Conservation (phyloP, 257 asterid genomes). For the Misopates orontium region DNA sequence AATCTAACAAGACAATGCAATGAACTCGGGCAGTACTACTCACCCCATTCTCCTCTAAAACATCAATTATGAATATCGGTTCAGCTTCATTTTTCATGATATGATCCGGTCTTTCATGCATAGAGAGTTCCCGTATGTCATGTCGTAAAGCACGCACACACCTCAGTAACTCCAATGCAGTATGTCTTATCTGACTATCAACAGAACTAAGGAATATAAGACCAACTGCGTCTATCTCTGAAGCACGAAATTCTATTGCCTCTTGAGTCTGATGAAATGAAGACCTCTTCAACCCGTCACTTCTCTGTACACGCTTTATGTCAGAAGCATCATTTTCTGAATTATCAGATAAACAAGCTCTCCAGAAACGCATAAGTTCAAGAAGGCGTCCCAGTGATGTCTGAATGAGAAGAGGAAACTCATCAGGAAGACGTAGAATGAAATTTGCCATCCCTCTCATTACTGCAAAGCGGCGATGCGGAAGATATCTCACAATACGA, state of each 20-base stretch:
- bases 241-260: slow-evolving; percentile 82
- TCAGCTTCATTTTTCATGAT: slow-evolving; percentile 69
- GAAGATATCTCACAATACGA: slow-evolving; percentile 86
- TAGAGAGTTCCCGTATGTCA: slow-evolving; percentile 71
- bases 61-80: slow-evolving; percentile 96
- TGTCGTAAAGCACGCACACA: slow-evolving; percentile 90
- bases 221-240: slow-evolving; percentile 98
- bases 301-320: slow-evolving; percentile 76
- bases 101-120: slow-evolving; percentile 63
- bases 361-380: slow-evolving; percentile 98
- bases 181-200: slow-evolving; percentile 97
- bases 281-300: slow-evolving; percentile 85
- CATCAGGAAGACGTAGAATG: slow-evolving; percentile 90
- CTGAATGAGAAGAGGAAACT: slow-evolving; percentile 97
- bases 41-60: slow-evolving; percentile 99
- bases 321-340: slow-evolving; percentile 55
- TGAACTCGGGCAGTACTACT: slow-evolving; percentile 31
- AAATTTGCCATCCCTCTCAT: slow-evolving; percentile 98
- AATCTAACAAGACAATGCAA: slow-evolving; percentile 22
- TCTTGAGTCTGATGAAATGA: slow-evolving; percentile 79
- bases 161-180: slow-evolving; percentile 94
- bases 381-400: slow-evolving; percentile 96
- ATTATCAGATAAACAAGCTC: slow-evolving; percentile 83
- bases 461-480: slow-evolving; percentile 97
- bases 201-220: slow-evolving; percentile 96